These are phyloP conservation scores for Exophiala aquamarina DNA, from an alignment of 2,329 filamentous ascomycete species.

Conservation along the genomic window DNA sequence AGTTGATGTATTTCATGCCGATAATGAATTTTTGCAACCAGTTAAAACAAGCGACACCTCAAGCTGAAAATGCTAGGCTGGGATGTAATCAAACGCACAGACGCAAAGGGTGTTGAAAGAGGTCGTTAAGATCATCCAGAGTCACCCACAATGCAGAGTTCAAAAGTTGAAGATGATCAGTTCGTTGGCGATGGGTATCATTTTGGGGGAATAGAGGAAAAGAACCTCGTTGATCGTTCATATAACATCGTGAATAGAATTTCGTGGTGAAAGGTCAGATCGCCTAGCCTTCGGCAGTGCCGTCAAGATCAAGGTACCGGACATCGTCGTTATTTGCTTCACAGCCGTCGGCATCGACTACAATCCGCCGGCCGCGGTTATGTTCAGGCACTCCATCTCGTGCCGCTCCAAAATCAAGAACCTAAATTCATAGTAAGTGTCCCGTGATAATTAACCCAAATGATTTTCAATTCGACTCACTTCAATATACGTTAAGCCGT, in stretches of 20 bases:
- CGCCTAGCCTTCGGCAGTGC: conserved; percentile 5
- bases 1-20: too few relatives aligned
- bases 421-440: conserved; percentile 53
- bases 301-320: conserved; percentile 21
- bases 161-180: too few relatives aligned
- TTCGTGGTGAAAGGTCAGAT: not conserved
- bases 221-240: too few relatives aligned
- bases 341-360: conserved; percentile 43
- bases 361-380: conserved; percentile 75
- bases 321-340: conserved; percentile 33
- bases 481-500: conserved; percentile 92
- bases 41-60: not conserved
- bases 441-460: conserved; percentile 3
- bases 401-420: conserved; percentile 93
- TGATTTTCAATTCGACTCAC: conserved; percentile 49
- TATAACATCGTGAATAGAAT: not conserved
- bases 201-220: too few relatives aligned
- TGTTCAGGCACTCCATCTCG: conserved; percentile 79
- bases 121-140: too few relatives aligned
- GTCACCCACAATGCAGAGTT: too few relatives aligned
- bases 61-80: not conserved
- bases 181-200: too few relatives aligned
- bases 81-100: not conserved
- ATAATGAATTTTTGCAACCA: too few relatives aligned
- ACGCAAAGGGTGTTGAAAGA: too few relatives aligned